Conservation (phyloP, 2,329 filamentous ascomycete species). For the Alternaria triticimaculans region DNA sequence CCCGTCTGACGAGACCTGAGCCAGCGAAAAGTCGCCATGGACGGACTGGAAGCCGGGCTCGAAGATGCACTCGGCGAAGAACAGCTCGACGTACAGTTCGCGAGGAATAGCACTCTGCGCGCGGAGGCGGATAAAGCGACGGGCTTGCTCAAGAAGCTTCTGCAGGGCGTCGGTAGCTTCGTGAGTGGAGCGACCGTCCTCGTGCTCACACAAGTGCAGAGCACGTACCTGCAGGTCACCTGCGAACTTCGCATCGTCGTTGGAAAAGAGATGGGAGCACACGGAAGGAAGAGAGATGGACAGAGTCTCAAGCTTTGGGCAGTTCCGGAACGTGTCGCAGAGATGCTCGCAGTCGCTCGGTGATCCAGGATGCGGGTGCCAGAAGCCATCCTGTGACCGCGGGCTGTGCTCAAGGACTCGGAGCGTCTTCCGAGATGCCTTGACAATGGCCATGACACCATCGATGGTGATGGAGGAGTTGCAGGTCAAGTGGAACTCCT, state of each 20-base stretch:
- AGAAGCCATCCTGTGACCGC: slow-evolving; percentile 60
- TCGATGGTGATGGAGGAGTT: slow-evolving; percentile 61
- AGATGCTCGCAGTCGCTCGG: slow-evolving; percentile 55
- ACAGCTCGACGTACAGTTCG: slow-evolving; percentile 56
- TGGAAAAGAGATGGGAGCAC: slow-evolving; percentile 56
- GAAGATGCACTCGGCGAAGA: slow-evolving; percentile 61
- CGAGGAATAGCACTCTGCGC: slow-evolving; percentile 46
- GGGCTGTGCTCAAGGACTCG: slow-evolving; percentile 61
- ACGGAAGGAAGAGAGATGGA: slow-evolving; percentile 58
- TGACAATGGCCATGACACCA: slow-evolving; percentile 60
- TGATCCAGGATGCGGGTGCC: slow-evolving; percentile 58
- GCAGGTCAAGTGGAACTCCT: slow-evolving; percentile 62
- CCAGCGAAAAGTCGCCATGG: slow-evolving; percentile 57
- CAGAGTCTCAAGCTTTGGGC: slow-evolving; percentile 56
- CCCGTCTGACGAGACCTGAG: slow-evolving; percentile 50
- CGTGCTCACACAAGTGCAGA: slow-evolving; percentile 55
- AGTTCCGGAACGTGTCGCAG: slow-evolving; percentile 55
- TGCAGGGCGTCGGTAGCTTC: slow-evolving; percentile 49
- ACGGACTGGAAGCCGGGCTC: slow-evolving; percentile 55
- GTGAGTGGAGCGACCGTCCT: slow-evolving; percentile 44
- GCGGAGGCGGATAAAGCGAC: slow-evolving; percentile 50
- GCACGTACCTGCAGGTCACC: slow-evolving; percentile 59
- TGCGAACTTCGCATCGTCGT: slow-evolving; percentile 52
- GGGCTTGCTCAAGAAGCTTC: slow-evolving; percentile 50
- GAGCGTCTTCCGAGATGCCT: slow-evolving; percentile 56